phyloP scores from a whole-genome alignment of 202 grass and related monocot species.

The Bolboschoenoplectus hybrid region DNA sequence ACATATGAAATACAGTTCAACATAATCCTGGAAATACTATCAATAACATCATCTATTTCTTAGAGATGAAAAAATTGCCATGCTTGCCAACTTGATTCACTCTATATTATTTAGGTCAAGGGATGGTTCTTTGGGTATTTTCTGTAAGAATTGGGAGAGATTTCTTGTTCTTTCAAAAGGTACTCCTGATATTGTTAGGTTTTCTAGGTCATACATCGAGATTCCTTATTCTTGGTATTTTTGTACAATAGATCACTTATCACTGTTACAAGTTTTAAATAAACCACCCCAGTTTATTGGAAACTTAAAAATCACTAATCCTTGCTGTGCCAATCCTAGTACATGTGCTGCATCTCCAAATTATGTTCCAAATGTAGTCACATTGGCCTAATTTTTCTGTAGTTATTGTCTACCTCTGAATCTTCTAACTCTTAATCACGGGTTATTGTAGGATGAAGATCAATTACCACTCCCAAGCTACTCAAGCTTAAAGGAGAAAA shows the following conservation, averaged over 20 bases:
- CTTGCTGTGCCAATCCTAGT: not conserved
- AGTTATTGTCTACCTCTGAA: not conserved
- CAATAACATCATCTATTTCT: not conserved
- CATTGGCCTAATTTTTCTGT: not conserved
- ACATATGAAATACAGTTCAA: not conserved
- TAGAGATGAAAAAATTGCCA: not conserved
- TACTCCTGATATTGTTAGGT: not conserved
- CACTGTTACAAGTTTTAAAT: not conserved
- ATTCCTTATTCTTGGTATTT: not conserved
- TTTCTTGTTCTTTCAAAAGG: not conserved
- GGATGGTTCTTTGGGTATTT: not conserved
- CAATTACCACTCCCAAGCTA: conserved; percentile 63
- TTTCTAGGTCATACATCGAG: not conserved
- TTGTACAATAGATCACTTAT: not conserved
- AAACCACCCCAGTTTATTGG: not conserved
- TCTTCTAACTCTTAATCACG: conserved; percentile 1
- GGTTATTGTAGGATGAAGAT: conserved; percentile 22
- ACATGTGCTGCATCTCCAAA: not conserved
- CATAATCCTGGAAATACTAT: not conserved
- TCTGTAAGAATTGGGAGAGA: conserved; percentile 24
- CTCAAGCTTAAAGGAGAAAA: conserved; percentile 69
- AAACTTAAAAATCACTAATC: not conserved
- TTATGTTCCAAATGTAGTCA: not conserved
- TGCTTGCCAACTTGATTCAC: not conserved
- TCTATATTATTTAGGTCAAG: not conserved